Percentiles rank a stretch among this genome's conserved stretches.
Evolutionary conservation across 345 rosid genomes (phyloP).

Genomic region (Rhizophora apiculata): DNA sequence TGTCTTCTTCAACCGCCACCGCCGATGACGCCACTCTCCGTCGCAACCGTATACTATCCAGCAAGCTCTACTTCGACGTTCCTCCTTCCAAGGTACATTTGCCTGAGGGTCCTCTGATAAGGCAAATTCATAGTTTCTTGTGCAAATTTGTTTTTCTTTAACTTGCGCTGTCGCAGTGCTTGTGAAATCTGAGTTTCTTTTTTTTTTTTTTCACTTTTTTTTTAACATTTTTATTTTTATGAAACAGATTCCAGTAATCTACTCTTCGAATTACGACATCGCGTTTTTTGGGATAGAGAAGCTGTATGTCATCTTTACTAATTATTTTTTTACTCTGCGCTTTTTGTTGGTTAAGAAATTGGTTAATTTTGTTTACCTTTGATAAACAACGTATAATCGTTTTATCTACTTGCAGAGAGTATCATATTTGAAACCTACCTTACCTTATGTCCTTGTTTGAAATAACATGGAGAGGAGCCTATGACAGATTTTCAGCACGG

Average conservation of each 20-base stretch:
- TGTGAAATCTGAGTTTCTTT: background rate
- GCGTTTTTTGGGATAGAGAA: slow-evolving; percentile 87
- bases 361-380: background rate
- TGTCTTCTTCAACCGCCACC: slow-evolving; percentile 30
- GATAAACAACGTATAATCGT: no score
- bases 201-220: background rate
- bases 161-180: no score
- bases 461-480: no score
- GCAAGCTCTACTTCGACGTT: slow-evolving; percentile 70
- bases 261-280: slow-evolving; percentile 68
- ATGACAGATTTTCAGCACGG: background rate
- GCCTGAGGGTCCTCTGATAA: background rate
- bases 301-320: slow-evolving; percentile 42
- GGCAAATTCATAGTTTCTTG: background rate
- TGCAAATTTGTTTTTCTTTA: background rate
- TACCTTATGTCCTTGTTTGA: no score
- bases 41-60: slow-evolving; percentile 55
- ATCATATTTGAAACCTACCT: no score
- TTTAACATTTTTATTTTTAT: background rate
- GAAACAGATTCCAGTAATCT: slow-evolving; percentile 68
- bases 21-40: slow-evolving; percentile 49
- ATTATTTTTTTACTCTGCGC: background rate
- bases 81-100: slow-evolving; percentile 45
- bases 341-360: background rate
- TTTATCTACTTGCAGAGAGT: no score